phyloP scores from a whole-genome alignment of 179 eudicot genomes.

The Heliamphora pulchella region DNA sequence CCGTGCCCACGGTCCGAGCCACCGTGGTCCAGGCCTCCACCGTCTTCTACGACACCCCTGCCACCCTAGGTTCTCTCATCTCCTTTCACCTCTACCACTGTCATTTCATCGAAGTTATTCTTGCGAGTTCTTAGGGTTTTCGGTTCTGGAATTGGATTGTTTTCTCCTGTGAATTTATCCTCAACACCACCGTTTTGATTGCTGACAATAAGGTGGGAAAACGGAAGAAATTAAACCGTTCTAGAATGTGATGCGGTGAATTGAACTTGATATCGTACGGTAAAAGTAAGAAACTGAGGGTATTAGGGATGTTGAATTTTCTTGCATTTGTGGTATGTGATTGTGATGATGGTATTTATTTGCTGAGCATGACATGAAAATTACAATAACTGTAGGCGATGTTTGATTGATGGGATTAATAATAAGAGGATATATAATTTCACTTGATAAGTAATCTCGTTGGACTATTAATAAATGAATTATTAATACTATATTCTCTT shows the following conservation, averaged over 20 bases:
- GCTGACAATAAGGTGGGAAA: background rate
- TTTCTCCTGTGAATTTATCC: background rate
- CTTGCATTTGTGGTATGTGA: background rate
- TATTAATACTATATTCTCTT: too few relatives aligned
- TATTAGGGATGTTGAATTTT: background rate
- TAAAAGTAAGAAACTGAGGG: background rate
- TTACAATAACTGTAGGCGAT: too few relatives aligned
- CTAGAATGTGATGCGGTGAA: background rate
- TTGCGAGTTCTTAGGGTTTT: background rate
- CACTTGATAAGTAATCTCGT: too few relatives aligned
- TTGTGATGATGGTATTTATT: background rate
- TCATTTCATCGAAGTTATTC: background rate
- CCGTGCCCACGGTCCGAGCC: conserved; percentile 68
- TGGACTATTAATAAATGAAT: too few relatives aligned
- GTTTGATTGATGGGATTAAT: too few relatives aligned
- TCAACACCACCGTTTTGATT: background rate
- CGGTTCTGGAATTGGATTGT: background rate
- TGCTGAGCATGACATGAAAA: too few relatives aligned
- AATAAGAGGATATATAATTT: too few relatives aligned
- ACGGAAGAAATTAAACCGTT: background rate
- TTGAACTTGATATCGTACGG: background rate
- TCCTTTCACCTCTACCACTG: conserved; percentile 1
- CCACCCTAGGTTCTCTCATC: conserved; percentile 54
- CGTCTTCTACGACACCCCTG: conserved; percentile 74
- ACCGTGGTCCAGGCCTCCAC: conserved; percentile 76